Conservation (phyloP, 2,329 filamentous ascomycete genomes). For the Cladosporium austrohemisphaericum region DNA sequence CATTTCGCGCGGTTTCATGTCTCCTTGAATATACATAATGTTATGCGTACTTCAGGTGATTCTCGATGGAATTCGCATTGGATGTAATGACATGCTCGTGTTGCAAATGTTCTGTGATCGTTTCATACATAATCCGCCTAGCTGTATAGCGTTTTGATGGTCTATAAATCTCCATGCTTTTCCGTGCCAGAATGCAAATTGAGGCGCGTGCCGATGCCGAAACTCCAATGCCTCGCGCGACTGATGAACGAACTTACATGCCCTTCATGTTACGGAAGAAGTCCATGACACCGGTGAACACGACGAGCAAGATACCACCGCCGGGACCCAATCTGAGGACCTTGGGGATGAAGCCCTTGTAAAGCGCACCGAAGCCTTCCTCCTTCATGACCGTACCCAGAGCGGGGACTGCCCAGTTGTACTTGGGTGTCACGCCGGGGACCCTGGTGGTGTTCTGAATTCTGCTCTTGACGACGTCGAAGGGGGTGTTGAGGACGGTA, state of each 20-base stretch:
- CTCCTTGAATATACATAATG: too few relatives aligned
- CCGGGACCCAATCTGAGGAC: slow-evolving; percentile 73
- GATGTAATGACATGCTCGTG: too few relatives aligned
- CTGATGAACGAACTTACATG: not conserved
- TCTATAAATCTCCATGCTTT: slow-evolving; percentile 12
- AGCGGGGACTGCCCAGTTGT: slow-evolving; percentile 96
- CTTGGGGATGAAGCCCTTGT: slow-evolving; percentile 98
- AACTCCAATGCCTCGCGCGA: too few relatives aligned
- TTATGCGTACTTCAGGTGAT: too few relatives aligned
- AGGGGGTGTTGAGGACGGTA: slow-evolving; percentile 88
- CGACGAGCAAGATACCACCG: slow-evolving; percentile 72
- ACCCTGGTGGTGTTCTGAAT: slow-evolving; percentile 92
- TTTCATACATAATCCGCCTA: slow-evolving; percentile 10
- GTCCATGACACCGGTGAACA: slow-evolving; percentile 86
- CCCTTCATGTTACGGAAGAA: slow-evolving; percentile 74
- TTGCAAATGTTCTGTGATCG: slow-evolving; percentile 4
- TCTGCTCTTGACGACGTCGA: slow-evolving; percentile 96
- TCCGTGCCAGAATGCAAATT: slow-evolving; percentile 13
- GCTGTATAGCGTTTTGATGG: slow-evolving; percentile 1
- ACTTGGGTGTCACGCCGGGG: slow-evolving; percentile 79
- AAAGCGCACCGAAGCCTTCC: slow-evolving; percentile 86
- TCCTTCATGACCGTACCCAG: slow-evolving; percentile 84
- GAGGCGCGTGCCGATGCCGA: too few relatives aligned
- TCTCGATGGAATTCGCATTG: too few relatives aligned
- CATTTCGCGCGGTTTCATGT: too few relatives aligned